Evolutionary conservation across 2,329 filamentous ascomycete genomes (phyloP).

Genomic region (Achaetomium macrosporum): DNA sequence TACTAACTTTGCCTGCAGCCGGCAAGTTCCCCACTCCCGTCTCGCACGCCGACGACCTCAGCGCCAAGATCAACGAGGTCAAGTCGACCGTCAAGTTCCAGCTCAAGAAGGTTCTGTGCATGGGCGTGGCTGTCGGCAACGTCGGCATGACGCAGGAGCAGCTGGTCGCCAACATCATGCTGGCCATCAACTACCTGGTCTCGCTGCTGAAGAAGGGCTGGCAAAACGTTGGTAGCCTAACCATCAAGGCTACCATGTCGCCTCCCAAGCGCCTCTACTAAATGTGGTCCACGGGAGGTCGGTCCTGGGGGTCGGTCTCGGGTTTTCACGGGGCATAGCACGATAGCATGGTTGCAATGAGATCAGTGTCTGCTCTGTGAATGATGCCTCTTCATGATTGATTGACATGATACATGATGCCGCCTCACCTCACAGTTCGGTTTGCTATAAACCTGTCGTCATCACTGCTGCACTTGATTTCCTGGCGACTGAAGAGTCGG

Average conservation of each 20-base stretch:
- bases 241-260: conserved; percentile 99
- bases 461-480: background rate
- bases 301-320: conserved; percentile 3
- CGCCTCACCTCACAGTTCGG: too few species aligned
- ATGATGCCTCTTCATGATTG: background rate
- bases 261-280: conserved; percentile 98
- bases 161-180: conserved; percentile 97
- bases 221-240: conserved; percentile 99
- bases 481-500: too few species aligned
- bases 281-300: conserved; percentile 18
- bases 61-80: conserved; percentile 95
- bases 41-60: conserved; percentile 92
- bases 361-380: conserved; percentile 8
- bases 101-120: conserved; percentile 99
- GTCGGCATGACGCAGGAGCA: conserved; percentile 96
- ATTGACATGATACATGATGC: background rate
- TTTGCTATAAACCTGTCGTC: background rate
- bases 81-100: conserved; percentile 99
- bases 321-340: conserved; percentile 6
- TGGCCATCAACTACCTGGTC: conserved; percentile 99
- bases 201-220: conserved; percentile 99
- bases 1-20: conserved; percentile 49
- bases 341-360: conserved; percentile 12
- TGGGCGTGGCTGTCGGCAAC: conserved; percentile 98
- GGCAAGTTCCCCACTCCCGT: conserved; percentile 99